Base-by-base conservation (phyloP, 2,329 filamentous ascomycete genomes). In the Botryotinia convoluta region DNA sequence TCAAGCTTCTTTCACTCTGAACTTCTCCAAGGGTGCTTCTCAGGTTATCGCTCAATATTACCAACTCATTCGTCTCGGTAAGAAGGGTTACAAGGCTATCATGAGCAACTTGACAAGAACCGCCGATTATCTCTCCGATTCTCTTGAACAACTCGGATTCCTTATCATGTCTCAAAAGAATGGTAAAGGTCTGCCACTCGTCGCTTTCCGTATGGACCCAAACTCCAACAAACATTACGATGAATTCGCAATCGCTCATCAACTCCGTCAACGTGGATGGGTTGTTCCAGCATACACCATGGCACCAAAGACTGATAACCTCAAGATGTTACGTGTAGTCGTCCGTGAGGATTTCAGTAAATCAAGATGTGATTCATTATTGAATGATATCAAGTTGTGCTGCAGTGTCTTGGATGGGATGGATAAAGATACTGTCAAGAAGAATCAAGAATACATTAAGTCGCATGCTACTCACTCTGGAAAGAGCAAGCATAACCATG, bases 11-110 rank as follows among this genome's bases (percentile, higher is more conserved):
- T 98, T 98, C 85, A 98, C 95, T 0, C 90, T 98, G 74, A 98
- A 98, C 87, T 98, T 98, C 86, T 97, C 93, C 81, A 97, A 97
- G 83, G 95, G 95, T 73, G 95, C 95, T 20, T 94, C 92, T 9
- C 95, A 98, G 81, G 93, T 98, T 80, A 97, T 98, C 75, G 95
- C 93, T 42, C 95, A 98, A 84, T 98, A 98, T 85, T 98, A 98
- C 85, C 95, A 98, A 84, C 88, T 98, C 81, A 97, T 98, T 82
- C 93, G 95, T 44, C 90, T 98, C 6, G 95, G 95, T 75, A 97
- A 97, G 87, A 91, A 91, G 76, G 95, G 95, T 68, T 98, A 97
- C 87, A 90, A 92, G 72, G 87, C 91, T 79, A 97, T 98, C 85
- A 98, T 98, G 95, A 87, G 90, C 79, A 98, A 98, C 85, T 86